Percentiles rank a stretch among this genome's conserved stretches.
Evolutionary conservation across 2,329 filamentous ascomycete species (phyloP).

Genomic region (Helotiales sp.): DNA sequence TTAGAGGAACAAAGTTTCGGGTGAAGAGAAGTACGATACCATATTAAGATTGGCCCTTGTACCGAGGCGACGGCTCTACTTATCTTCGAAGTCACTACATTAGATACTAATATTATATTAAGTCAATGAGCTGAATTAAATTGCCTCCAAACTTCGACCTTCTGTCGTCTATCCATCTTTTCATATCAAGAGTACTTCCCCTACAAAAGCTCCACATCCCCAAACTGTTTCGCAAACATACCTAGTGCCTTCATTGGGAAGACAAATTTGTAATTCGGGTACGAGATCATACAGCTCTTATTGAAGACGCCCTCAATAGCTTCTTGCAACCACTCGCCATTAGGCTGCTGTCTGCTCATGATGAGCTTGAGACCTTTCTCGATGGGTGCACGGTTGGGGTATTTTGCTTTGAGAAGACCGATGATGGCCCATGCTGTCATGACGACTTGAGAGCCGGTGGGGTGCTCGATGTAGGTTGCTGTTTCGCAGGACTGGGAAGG

Average conservation of each 20-base stretch:
- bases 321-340: slow-evolving; percentile 95
- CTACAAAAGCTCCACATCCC: slow-evolving; percentile 35
- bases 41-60: no score
- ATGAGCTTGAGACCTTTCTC: slow-evolving; percentile 78
- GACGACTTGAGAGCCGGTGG: slow-evolving; percentile 81
- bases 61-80: no score
- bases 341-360: slow-evolving; percentile 81
- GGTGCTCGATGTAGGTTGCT: slow-evolving; percentile 75
- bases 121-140: no score
- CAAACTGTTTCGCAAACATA: slow-evolving; percentile 60
- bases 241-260: slow-evolving; percentile 94
- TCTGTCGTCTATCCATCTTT: background rate
- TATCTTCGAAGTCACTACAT: no score
- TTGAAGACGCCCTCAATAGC: slow-evolving; percentile 98
- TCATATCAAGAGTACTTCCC: background rate
- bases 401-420: slow-evolving; percentile 80
- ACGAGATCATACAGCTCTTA: slow-evolving; percentile 98
- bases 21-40: no score
- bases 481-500: slow-evolving; percentile 79
- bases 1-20: no score
- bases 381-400: slow-evolving; percentile 75
- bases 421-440: slow-evolving; percentile 93
- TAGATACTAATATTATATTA: background rate
- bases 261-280: slow-evolving; percentile 98
- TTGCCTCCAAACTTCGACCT: background rate